These are phyloP conservation scores for Sporothrix mexicana DNA, from an alignment of 2,329 filamentous ascomycete species.

Conservation along the genomic window DNA sequence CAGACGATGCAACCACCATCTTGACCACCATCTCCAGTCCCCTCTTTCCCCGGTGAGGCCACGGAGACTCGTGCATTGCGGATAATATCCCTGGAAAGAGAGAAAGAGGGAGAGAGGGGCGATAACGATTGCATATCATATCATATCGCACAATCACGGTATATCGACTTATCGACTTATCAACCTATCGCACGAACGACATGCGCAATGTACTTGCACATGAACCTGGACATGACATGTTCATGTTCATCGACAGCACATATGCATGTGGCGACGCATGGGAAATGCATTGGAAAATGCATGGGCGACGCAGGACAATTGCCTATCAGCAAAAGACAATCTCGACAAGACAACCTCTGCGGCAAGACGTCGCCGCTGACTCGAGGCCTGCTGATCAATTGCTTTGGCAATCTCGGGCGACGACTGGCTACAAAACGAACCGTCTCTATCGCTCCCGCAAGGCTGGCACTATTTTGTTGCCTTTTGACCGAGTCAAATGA, in stretches of 20 bases:
- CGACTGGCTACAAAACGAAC: neutral
- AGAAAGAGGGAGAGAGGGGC: neutral
- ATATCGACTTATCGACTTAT: neutral
- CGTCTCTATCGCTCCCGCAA: neutral
- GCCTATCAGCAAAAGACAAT: neutral
- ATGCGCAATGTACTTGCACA: too few relatives aligned
- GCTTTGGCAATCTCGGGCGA: neutral
- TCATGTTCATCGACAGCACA: neutral
- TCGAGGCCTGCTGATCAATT: slow-evolving; percentile 3
- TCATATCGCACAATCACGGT: neutral
- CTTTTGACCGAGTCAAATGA: slow-evolving; percentile 4
- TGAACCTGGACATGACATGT: too few relatives aligned
- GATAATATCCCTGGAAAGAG: slow-evolving; percentile 16
- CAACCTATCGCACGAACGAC: slow-evolving; percentile 11
- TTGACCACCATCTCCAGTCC: neutral
- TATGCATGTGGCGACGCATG: neutral
- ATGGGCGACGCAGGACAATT: neutral
- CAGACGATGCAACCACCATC: slow-evolving; percentile 18
- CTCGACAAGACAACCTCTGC: neutral
- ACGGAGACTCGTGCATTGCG: slow-evolving; percentile 14
- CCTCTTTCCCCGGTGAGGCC: slow-evolving; percentile 11
- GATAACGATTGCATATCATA: slow-evolving; percentile 9
- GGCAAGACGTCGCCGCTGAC: neutral
- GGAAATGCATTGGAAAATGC: neutral
- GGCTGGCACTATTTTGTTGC: neutral